A percentile compares a stretch with the other conserved stretches of the same genome.
Conservation (phyloP, 106 monocot species). For the Allium sativum region DNA sequence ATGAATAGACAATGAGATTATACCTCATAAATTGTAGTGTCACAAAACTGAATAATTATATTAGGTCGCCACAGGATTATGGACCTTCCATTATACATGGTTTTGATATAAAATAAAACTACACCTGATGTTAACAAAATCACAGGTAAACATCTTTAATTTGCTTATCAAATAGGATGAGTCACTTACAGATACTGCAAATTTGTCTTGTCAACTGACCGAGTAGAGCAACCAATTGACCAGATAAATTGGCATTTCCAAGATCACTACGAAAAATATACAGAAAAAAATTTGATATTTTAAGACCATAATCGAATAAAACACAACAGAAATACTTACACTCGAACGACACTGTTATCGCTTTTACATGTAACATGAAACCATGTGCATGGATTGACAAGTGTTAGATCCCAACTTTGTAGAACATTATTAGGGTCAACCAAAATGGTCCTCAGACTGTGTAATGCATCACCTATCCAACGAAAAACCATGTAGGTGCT, state of each 20-base stretch:
- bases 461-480: conserved; percentile 61
- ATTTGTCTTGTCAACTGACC: conserved; percentile 48
- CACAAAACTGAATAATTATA: too few relatives aligned
- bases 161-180: too few relatives aligned
- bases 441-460: conserved; percentile 32
- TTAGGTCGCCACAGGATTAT: too few relatives aligned
- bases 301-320: too few relatives aligned
- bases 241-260: conserved; percentile 60
- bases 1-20: too few relatives aligned
- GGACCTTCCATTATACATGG: too few relatives aligned
- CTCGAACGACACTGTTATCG: conserved; percentile 68
- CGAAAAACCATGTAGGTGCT: conserved; percentile 5
- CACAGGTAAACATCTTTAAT: too few relatives aligned
- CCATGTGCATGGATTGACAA: conserved; percentile 85
- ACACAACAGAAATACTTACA: too few relatives aligned
- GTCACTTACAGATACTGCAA: conserved; percentile 55
- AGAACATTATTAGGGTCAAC: conserved; percentile 56
- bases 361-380: conserved; percentile 70
- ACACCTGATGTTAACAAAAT: too few relatives aligned
- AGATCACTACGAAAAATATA: conserved; percentile 46
- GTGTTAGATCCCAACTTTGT: conserved; percentile 75
- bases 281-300: too few relatives aligned
- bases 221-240: conserved; percentile 46
- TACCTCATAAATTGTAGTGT: too few relatives aligned
- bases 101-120: too few relatives aligned